These are phyloP conservation scores for Saitozyma sp. DNA, from an alignment of 768 basidiomycete genomes.

Conservation along the genomic window DNA sequence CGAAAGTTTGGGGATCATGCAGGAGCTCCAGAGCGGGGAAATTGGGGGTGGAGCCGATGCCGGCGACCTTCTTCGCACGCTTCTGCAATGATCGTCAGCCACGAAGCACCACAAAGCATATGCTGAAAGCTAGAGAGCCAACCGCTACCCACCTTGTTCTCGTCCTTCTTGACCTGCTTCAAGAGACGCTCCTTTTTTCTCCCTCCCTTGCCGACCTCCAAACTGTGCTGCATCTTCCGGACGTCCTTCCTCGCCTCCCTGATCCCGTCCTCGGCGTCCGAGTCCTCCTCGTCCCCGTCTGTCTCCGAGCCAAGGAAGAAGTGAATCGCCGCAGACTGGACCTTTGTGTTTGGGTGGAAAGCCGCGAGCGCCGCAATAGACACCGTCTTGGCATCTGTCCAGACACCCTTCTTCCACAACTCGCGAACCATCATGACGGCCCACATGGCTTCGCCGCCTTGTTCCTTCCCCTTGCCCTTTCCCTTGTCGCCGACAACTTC, in stretches of 20 bases:
- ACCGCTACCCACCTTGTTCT: conserved; percentile 65
- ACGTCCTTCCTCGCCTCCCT: conserved; percentile 64
- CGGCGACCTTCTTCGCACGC: conserved; percentile 51
- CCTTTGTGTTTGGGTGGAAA: conserved; percentile 89
- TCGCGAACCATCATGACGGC: conserved; percentile 91
- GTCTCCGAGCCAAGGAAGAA: conserved; percentile 86
- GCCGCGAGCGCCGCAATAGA: conserved; percentile 88
- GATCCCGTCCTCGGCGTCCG: conserved; percentile 63
- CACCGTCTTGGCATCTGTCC: conserved; percentile 90
- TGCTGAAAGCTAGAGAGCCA: not conserved
- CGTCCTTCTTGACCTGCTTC: conserved; percentile 58
- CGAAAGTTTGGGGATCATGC: conserved; percentile 92
- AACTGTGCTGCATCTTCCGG: conserved; percentile 68
- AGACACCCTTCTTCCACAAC: conserved; percentile 88
- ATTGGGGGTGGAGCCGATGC: conserved; percentile 58
- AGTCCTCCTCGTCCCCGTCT: conserved; percentile 67
- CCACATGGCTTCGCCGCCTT: conserved; percentile 92
- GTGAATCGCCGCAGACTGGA: conserved; percentile 88
- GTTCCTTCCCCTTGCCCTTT: conserved; percentile 44
- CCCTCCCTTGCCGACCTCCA: conserved; percentile 56
- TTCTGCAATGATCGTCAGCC: conserved; percentile 36
- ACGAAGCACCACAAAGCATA: not conserved
- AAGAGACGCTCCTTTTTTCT: conserved; percentile 71
- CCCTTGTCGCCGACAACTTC: conserved; percentile 83
- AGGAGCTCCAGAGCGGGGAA: conserved; percentile 91